Evolutionary conservation across 1,284 basidiomycete species (phyloP).

Genomic region (Ceratobasidium sp.): DNA sequence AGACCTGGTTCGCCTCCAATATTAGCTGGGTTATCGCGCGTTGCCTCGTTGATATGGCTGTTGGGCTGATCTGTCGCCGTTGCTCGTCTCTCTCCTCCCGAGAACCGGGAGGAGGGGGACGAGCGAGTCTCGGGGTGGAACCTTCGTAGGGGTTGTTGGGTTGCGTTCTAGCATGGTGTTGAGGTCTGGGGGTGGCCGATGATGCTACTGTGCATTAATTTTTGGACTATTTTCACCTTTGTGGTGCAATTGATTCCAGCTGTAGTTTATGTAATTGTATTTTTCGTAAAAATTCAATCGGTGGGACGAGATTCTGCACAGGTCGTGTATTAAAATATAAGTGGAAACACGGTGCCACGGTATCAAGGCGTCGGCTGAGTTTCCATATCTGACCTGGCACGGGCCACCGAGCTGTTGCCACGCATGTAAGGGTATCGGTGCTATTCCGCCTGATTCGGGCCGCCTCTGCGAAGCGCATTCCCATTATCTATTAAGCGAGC

Average conservation of each 20-base stretch:
- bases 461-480: not conserved
- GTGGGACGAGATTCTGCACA: not conserved
- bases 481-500: not conserved
- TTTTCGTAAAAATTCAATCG: not conserved
- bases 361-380: not conserved
- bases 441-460: not conserved
- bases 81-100: not conserved
- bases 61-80: not conserved
- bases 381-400: constrained; percentile 12
- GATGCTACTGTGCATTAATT: constrained; percentile 12
- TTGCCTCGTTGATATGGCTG: constrained; percentile 21
- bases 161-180: constrained; percentile 6
- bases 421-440: not conserved
- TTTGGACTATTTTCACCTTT: constrained; percentile 21
- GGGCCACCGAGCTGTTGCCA: not conserved
- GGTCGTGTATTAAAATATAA: not conserved
- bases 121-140: not conserved
- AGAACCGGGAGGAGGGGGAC: not conserved
- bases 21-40: constrained; percentile 19
- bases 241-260: not conserved
- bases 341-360: not conserved
- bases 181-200: constrained; percentile 2
- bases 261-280: not conserved
- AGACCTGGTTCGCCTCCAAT: not conserved
- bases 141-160: not conserved